Percentiles rank a stretch among this genome's conserved stretches.
Evolutionary conservation across 2,329 filamentous ascomycete genomes (phyloP).

Genomic region (Neonectria magnoliae): DNA sequence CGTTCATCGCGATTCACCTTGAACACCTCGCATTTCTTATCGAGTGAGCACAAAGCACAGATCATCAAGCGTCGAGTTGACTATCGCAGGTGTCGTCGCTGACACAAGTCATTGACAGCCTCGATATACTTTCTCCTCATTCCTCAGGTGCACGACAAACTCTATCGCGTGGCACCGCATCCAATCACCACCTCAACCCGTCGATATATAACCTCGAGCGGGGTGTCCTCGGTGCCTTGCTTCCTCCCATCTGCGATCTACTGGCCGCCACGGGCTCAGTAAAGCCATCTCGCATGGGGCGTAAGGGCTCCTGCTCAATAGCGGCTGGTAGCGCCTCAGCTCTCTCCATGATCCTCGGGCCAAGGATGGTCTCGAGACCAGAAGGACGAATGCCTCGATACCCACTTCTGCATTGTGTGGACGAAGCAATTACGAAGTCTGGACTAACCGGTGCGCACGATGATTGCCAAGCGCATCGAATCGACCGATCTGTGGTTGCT

Average conservation of each 20-base stretch:
- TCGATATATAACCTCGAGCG: not conserved
- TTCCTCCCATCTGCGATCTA: not conserved
- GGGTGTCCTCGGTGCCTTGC: not conserved
- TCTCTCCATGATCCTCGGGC: slow-evolving; percentile 1
- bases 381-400: not conserved
- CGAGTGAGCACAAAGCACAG: not conserved
- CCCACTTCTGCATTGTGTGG: not conserved
- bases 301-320: slow-evolving; percentile 14
- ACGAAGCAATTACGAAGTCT: not conserved
- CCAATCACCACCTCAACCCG: not conserved
- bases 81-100: not conserved
- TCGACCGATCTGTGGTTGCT: not conserved
- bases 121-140: not conserved
- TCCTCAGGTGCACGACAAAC: not conserved
- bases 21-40: not conserved
- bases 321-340: slow-evolving; percentile 9
- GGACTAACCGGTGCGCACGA: not conserved
- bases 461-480: slow-evolving; percentile 4
- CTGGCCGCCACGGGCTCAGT: not conserved
- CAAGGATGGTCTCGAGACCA: slow-evolving; percentile 13
- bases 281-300: not conserved
- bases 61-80: too few relatives aligned
- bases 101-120: not conserved
- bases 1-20: not conserved
- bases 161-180: not conserved